Evolutionary conservation across 2,329 filamentous ascomycete genomes (phyloP).

Genomic region (Rhinocladiella similis): DNA sequence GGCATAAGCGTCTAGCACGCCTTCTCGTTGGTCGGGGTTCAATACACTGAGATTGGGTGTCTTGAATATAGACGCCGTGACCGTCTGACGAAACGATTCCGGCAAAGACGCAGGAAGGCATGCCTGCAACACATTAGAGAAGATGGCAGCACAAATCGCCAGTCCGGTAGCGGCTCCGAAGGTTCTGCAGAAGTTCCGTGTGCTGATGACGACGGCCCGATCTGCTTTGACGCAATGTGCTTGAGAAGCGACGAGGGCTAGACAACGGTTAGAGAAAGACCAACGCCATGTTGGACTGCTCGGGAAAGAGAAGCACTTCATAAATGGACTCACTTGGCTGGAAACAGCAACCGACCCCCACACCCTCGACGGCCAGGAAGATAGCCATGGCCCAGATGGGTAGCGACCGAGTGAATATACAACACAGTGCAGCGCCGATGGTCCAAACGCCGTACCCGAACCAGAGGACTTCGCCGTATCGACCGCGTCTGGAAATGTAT

Average conservation of each 20-base stretch:
- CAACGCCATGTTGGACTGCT: no score
- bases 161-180: slow-evolving; percentile 60
- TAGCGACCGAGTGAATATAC: slow-evolving; percentile 50
- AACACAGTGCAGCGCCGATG: slow-evolving; percentile 54
- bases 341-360: slow-evolving; percentile 56
- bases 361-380: slow-evolving; percentile 52
- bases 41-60: background rate
- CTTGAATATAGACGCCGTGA: background rate
- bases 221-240: slow-evolving; percentile 58
- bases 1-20: background rate
- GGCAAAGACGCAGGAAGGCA: background rate
- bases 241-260: slow-evolving; percentile 57
- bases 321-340: slow-evolving; percentile 43
- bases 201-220: slow-evolving; percentile 62
- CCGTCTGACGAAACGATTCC: background rate
- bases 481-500: slow-evolving; percentile 58
- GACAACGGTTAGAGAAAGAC: no score
- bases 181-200: slow-evolving; percentile 63
- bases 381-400: slow-evolving; percentile 50
- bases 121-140: background rate
- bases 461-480: slow-evolving; percentile 63
- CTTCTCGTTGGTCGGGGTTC: background rate
- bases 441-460: slow-evolving; percentile 48
- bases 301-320: no score
- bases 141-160: slow-evolving; percentile 56